A percentile compares a stretch with the other conserved stretches of the same genome.
Conservation (phyloP, 2,329 filamentous ascomycete species). For the Teratosphaeria epicoccoides region DNA sequence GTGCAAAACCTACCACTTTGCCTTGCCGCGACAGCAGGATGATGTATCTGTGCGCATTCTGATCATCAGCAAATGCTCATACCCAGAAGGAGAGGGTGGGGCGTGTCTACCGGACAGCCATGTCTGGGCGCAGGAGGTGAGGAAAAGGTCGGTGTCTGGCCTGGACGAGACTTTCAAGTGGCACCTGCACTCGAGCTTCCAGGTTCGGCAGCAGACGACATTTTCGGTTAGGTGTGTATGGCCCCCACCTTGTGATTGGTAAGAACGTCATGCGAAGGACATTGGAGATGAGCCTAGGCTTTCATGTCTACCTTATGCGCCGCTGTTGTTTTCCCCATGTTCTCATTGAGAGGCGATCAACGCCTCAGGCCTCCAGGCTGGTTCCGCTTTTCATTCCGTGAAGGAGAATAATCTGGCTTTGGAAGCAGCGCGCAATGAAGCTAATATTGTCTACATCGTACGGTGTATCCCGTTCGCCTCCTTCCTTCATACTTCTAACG, state of each 20-base stretch:
- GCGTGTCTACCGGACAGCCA: constrained; percentile 45
- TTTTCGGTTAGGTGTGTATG: too few relatives aligned
- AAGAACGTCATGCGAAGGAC: not conserved
- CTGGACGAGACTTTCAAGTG: not conserved
- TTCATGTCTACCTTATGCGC: too few relatives aligned
- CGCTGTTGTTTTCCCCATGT: not conserved
- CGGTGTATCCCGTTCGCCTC: constrained; percentile 25
- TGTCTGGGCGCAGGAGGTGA: constrained; percentile 15
- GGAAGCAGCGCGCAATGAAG: constrained; percentile 52
- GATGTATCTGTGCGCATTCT: constrained; percentile 58
- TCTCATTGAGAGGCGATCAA: not conserved
- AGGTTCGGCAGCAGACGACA: too few relatives aligned
- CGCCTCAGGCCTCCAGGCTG: not conserved
- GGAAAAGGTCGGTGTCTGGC: not conserved
- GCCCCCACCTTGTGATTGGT: not conserved
- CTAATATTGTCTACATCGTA: constrained; percentile 80
- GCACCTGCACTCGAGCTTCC: too few relatives aligned
- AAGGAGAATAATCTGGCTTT: not conserved
- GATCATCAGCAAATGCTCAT: constrained; percentile 2
- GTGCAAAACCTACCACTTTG: constrained; percentile 71
- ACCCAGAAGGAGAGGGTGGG: not conserved
- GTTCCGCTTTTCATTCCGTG: not conserved
- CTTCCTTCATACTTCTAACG: constrained; percentile 10
- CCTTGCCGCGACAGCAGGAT: constrained; percentile 96
- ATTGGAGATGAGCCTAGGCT: not conserved